Conservation (phyloP, 2,329 filamentous ascomycete genomes). For the Didymella pinodella region DNA sequence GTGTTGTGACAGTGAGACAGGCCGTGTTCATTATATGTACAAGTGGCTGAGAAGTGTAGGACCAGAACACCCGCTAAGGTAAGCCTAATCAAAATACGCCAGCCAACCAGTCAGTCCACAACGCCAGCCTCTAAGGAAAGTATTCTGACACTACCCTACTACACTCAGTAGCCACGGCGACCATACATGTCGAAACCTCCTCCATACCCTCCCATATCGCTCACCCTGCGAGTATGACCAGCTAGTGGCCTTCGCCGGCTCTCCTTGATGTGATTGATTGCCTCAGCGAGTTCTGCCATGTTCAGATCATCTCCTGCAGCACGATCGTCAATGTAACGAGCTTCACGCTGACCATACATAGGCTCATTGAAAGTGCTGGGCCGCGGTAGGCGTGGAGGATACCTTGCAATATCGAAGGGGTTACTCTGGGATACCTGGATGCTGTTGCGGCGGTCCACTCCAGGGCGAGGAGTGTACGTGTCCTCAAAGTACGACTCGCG, state of each 20-base stretch:
- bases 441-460: conserved; percentile 25
- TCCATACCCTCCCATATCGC: conserved; percentile 15
- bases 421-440: conserved; percentile 15
- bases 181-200: conserved; percentile 9
- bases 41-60: neutral
- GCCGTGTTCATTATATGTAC: neutral
- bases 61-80: neutral
- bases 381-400: conserved; percentile 22
- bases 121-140: neutral
- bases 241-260: conserved; percentile 5
- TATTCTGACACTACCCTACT: neutral
- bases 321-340: neutral
- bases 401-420: conserved; percentile 15
- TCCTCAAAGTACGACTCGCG: conserved; percentile 23
- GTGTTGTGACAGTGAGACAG: neutral
- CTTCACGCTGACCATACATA: conserved; percentile 1
- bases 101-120: neutral
- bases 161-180: neutral
- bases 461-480: conserved; percentile 8
- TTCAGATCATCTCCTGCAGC: neutral
- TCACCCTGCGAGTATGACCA: conserved; percentile 3
- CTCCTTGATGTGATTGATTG: conserved; percentile 11
- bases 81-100: neutral
- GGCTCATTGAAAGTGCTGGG: conserved; percentile 16
- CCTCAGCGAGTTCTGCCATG: conserved; percentile 3